Base-by-base conservation (phyloP, 2,329 filamentous ascomycete species). In the Fusarium sp. region DNA sequence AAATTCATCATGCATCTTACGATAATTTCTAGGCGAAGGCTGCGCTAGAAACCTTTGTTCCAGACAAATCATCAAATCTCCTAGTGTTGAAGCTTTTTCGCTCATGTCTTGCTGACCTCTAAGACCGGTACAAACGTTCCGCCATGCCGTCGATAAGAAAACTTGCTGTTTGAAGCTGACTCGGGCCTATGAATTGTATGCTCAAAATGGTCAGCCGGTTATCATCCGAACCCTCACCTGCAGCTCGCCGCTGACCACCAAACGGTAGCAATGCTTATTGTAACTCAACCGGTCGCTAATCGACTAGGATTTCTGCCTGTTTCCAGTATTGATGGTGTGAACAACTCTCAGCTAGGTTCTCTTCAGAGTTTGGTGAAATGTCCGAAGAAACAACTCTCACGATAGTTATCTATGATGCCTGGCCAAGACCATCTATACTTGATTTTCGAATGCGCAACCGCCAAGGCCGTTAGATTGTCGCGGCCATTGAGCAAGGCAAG, bases 401-500 rank as follows among this genome's bases (percentile, higher is more conserved):
- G 35, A 23, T 38, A 63, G 15, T 15, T 15, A 32, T 56, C 64
- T 40, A 55, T 54, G 26, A 49, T 62, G 23, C 38, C 55, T 12
- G 38, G 48, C 56, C 44, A 64, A 60, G 38, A 59, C 41, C 53
- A 41, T 26, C 33, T 23, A 58, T 49, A 50, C 45, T 56, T 56
- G 65, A 20, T 61, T 42, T 52, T 68, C 41, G 57, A 60, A 42
- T 59, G 53, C 55, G 48, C 56, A 62, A 62, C 62, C 37, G 64
- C 63, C 57, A 60, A 67, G 54, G 61, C 53, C 63, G 56, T 64
- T 75, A 60, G 62, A 62, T 61, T 60, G 73, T 66, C 64, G 44
- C 46, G 55, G 32, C 48, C 45, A 53, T 54, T 46, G 73, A 73
- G 73, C 74, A 75, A 74, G 70, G 75, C 74, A 76, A 23, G 20